Evolutionary conservation across 169 alveolate genomes (phyloP).

Genomic region (Toxoplasma gondii): DNA sequence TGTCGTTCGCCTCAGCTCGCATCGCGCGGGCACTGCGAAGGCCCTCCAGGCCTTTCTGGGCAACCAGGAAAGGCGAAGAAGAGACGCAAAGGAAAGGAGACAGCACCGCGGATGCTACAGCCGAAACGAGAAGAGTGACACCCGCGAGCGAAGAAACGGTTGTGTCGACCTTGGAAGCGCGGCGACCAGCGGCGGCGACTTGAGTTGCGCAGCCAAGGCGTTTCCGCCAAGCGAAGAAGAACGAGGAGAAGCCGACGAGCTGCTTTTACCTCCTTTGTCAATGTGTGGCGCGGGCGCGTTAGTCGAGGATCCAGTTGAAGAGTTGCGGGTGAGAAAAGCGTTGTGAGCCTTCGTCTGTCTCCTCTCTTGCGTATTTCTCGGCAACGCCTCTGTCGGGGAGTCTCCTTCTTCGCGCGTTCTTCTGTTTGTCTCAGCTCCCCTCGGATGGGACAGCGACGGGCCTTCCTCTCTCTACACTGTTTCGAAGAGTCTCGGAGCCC

Average conservation of each 20-base stretch:
- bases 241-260: neutral
- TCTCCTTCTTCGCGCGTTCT: neutral
- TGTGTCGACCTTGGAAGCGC: neutral
- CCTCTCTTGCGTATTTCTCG: neutral
- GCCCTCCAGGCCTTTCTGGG: neutral
- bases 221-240: neutral
- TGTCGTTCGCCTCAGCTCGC: conserved; percentile 3
- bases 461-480: too few species aligned
- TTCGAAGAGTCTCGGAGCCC: too few species aligned
- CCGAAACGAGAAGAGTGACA: neutral
- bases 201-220: neutral
- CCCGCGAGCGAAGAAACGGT: neutral
- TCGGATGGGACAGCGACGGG: too few species aligned
- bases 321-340: neutral
- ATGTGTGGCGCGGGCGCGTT: conserved; percentile 33
- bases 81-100: neutral
- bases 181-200: neutral
- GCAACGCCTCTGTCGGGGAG: neutral
- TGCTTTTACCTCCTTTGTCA: neutral
- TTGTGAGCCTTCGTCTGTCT: neutral
- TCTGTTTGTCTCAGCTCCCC: too few species aligned
- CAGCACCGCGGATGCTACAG: neutral
- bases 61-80: neutral
- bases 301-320: neutral
- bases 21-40: neutral